Evolutionary conservation across 2,329 filamentous ascomycete species (phyloP).

Genomic region (Massarina eburnea): DNA sequence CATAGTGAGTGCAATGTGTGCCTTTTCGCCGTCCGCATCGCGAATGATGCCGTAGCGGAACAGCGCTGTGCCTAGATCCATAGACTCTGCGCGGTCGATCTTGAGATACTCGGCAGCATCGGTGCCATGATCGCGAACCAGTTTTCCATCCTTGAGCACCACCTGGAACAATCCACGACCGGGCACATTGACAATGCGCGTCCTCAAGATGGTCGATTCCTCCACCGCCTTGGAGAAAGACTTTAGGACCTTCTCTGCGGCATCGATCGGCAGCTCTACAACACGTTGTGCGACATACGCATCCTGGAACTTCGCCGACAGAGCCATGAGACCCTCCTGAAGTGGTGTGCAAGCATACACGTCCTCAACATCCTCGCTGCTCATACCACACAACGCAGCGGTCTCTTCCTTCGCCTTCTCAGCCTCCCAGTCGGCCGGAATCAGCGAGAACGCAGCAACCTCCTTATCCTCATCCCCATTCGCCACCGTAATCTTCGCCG

Average conservation of each 20-base stretch:
- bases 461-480: constrained; percentile 20
- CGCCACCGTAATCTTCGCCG: constrained; percentile 33
- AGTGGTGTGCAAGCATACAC: constrained; percentile 47
- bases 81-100: constrained; percentile 34
- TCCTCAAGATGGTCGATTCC: constrained; percentile 42
- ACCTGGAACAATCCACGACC: constrained; percentile 44
- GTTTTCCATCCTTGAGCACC: constrained; percentile 32
- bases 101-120: constrained; percentile 38
- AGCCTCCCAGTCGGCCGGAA: constrained; percentile 23
- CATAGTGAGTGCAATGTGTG: constrained; percentile 52
- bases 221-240: constrained; percentile 42
- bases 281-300: constrained; percentile 45
- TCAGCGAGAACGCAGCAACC: constrained; percentile 37
- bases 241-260: constrained; percentile 32
- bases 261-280: constrained; percentile 33
- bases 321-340: constrained; percentile 46
- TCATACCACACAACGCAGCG: constrained; percentile 35
- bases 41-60: constrained; percentile 42
- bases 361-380: constrained; percentile 36
- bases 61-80: constrained; percentile 45
- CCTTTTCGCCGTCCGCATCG: constrained; percentile 19
- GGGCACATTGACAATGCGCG: constrained; percentile 42
- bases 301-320: constrained; percentile 40
- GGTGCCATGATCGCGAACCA: constrained; percentile 31
- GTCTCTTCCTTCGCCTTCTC: constrained; percentile 42